Evolutionary conservation across 192 early-diverging fungal species (phyloP), one percentile per base, ranked within the genome.

Genomic region (Mycoemilia scoparia): DNA sequence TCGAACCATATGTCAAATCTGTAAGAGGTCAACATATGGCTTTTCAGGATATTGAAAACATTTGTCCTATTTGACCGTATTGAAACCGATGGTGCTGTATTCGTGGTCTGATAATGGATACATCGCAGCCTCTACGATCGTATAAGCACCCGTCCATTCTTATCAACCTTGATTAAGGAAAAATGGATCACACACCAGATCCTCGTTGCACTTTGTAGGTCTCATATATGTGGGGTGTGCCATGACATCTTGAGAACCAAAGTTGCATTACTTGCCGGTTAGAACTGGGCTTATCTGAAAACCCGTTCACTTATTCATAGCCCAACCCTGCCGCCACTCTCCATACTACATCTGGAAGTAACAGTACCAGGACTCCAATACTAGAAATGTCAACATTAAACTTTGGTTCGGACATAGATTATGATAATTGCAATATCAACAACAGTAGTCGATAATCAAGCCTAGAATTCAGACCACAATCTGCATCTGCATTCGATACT

Each of bases 231-330:
- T 10, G 54, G 80, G 35, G 68, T 93, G 5, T 87, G 63, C 38
- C 92, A 97, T 52, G 92, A 90, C 1, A 90, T 95, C 41, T 86
- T 97, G 23, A 97, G 95, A 44, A 82, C 81, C 10, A 88, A 97
- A 34, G 95, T 95, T 45, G 66, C 92, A 7, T 51, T 91, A 13
- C 77, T 97, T 1, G 91, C 92, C 5, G 81, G 75, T 39, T 97
- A 88, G 89, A 91, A 89, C 54, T 81, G 90, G 88, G 76, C 66
- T 2, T 96, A 82, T 36, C 36, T 93, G 5, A 71, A n/a, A n/a
- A n/a, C n/a, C n/a, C n/a, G n/a, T n/a, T n/a, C n/a, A n/a, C n/a
- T n/a, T n/a, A n/a, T n/a, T n/a, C n/a, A n/a, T n/a, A n/a, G n/a
- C n/a, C n/a, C n/a, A n/a, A n/a, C n/a, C n/a, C n/a, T n/a, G n/a